Evolutionary conservation across 139 green algal genomes (phyloP).

Genomic region (Chlamydomonas sp.): DNA sequence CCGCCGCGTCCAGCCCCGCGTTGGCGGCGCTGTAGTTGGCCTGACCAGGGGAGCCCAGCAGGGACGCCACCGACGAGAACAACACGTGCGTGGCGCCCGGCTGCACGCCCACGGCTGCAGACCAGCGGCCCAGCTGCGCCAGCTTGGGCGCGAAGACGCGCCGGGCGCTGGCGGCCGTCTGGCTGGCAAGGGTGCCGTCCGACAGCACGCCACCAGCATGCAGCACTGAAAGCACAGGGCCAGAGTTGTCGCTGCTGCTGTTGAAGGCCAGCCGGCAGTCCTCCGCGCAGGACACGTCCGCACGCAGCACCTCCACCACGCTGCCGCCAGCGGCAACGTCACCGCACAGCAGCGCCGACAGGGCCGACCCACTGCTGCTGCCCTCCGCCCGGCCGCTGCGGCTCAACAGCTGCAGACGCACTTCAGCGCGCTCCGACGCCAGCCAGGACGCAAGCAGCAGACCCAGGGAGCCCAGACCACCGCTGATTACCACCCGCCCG

Average conservation of each 20-base stretch:
- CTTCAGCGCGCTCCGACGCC: not conserved
- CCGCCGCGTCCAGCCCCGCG: slow-evolving; percentile 68
- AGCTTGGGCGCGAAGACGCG: slow-evolving; percentile 67
- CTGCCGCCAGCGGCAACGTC: not conserved
- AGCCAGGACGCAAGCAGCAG: slow-evolving; percentile 73
- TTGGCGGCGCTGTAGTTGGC: slow-evolving; percentile 88
- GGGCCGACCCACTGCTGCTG: not conserved
- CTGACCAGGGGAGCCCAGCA: slow-evolving; percentile 82
- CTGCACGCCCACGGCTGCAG: slow-evolving; percentile 26
- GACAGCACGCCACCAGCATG: slow-evolving; percentile 71
- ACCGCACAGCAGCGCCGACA: not conserved
- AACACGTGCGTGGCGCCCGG: slow-evolving; percentile 46
- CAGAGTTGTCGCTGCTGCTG: not conserved
- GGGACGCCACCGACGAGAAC: slow-evolving; percentile 74
- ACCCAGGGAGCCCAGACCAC: slow-evolving; percentile 77
- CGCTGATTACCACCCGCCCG: slow-evolving; percentile 66
- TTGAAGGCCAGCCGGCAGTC: slow-evolving; percentile 24
- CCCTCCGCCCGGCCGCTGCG: slow-evolving; percentile 46
- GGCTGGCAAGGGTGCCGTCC: slow-evolving; percentile 67
- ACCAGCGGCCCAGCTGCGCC: slow-evolving; percentile 14
- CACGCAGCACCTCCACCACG: slow-evolving; percentile 17
- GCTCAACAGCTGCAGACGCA: slow-evolving; percentile 62
- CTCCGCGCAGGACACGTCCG: slow-evolving; percentile 19
- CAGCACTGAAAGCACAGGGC: slow-evolving; percentile 49
- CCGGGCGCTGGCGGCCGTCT: slow-evolving; percentile 53